Evolutionary conservation across 2,329 filamentous ascomycete genomes (phyloP), one percentile per base, ranked within the genome.

Genomic region (Monilinia fructicola): DNA sequence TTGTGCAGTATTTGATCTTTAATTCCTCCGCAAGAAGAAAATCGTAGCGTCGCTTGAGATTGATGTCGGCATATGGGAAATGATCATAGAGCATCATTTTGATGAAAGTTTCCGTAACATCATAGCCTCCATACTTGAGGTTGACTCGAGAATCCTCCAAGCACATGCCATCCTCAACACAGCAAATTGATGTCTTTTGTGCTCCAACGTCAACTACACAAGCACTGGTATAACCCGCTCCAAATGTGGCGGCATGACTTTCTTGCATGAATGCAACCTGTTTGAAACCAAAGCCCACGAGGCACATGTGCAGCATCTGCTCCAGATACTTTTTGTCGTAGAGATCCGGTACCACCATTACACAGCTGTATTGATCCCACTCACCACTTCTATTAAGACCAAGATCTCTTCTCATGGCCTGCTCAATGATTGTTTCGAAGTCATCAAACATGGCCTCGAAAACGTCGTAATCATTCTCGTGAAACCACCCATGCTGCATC

Each of bases 51-150:
- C 93, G 86, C 77, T 87, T 89, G 38, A 99, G 82, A 76, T 99
- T 97, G 79, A 99, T 96, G 26, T 97, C 93, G 58, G 90, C 85
- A 77, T 99, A 99, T 6, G 96, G 94, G 73, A 99, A 97, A 74
- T 95, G 90, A 77, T 97, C 93, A 78, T 90, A 93, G 2, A 99
- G 86, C 90, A 98, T 93, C 94, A 98, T 98, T 79, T 95, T 97
- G 77, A 97, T 85, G 74, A 99, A 97, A 0, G 92, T 91, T 73
- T 97, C 92, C 0, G 95, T 98, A 48, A 98, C 90, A 77, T 99
- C 95, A 73, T 85, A 88, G 1, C 95, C 95, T 61, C 95, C 95
- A 74, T 90, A 96, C 77, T 99, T 98, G 71, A 99, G 81, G 77
- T 98, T 98, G 76, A 99, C 87, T 21, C 95, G 87, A 21, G 95